Conservation (phyloP, 768 basidiomycete species). For the Phanerochaete carnosa region DNA sequence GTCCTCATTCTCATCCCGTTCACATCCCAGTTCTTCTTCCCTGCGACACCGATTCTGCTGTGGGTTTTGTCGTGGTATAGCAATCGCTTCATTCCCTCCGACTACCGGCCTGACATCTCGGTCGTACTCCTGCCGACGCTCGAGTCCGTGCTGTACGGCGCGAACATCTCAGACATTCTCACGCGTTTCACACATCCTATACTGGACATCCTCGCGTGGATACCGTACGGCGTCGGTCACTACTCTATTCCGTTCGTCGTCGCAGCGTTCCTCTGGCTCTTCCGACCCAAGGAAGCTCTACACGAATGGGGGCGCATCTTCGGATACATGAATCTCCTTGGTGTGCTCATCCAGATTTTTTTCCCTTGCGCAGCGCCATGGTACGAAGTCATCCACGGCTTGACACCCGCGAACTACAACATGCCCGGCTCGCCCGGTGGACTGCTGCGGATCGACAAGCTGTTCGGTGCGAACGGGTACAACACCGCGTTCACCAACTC, state of each 20-base stretch:
- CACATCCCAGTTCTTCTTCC: slow-evolving; percentile 87
- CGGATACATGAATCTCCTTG: slow-evolving; percentile 89
- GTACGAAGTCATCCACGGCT: slow-evolving; percentile 97
- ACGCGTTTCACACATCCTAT: slow-evolving; percentile 91
- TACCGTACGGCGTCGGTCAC: slow-evolving; percentile 95
- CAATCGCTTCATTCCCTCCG: slow-evolving; percentile 77
- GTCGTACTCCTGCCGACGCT: slow-evolving; percentile 93
- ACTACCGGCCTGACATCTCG: slow-evolving; percentile 77
- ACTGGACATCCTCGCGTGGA: slow-evolving; percentile 92
- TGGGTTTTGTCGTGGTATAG: slow-evolving; percentile 88
- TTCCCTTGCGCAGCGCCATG: slow-evolving; percentile 94
- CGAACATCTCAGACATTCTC: slow-evolving; percentile 96
- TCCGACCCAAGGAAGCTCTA: slow-evolving; percentile 76
- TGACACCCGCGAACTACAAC: slow-evolving; percentile 89
- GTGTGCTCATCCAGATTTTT: slow-evolving; percentile 84
- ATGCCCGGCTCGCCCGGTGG: slow-evolving; percentile 95
- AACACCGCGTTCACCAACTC: slow-evolving; percentile 78
- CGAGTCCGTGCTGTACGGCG: slow-evolving; percentile 93
- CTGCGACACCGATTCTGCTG: slow-evolving; percentile 81
- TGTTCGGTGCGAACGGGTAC: slow-evolving; percentile 78
- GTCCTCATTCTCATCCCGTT: slow-evolving; percentile 75
- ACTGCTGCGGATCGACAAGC: slow-evolving; percentile 84
- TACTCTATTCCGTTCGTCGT: slow-evolving; percentile 86
- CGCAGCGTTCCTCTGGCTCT: slow-evolving; percentile 84
- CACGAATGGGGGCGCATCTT: slow-evolving; percentile 85